Evolutionary conservation across 2,329 filamentous ascomycete genomes (phyloP), one percentile per base, ranked within the genome.

Genomic region (Penicillium sp.): DNA sequence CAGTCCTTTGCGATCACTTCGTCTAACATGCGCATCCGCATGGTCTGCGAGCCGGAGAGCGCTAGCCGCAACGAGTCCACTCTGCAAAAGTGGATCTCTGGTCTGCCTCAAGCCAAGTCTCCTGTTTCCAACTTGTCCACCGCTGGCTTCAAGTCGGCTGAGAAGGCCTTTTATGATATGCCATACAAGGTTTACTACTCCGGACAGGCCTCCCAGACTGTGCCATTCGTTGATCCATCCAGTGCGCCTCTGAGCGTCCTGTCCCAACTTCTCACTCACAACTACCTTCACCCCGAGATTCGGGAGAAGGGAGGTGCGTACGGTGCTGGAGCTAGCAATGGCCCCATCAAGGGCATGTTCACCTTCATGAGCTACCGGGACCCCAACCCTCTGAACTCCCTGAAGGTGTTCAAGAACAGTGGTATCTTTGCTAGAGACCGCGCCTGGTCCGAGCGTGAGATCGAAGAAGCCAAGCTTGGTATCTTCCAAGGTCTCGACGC

Each of bases 131-230:
- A 62, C 9, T 47, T 64, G 9, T 53, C 67, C 44, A 47, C 59
- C n/a, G 49, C 67, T 50, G 46, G 64, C 53, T 58, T 70, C 59
- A 69, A 70, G 45, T 71, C 73, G 9, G 75, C 78, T 49, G 68
- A 72, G 60, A 94, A 92, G 71, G 88, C 91, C 0, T 95, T 97
- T 75, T 97, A 96, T 75, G 88, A 93, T 22, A 81, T 99, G 16
- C 94, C 94, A 0, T 99, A 96, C 75, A 94, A 99, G 75, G 94
- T 99, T 32, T 97, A 96, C 71, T 97, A 97, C 70, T 91, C 93
- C 7, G 89, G 88, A 14, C 81, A 94, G 42, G 88, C 91, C 16
- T 76, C 96, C 13, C 87, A 89, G 6, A 96, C 93, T 0, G 88
- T 89, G 0, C 89, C 92, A 0, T 99, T 97, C 73, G 87, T 85